Percentiles rank a stretch among this genome's conserved stretches.
Conservation (phyloP, 805 yeast genomes). For the Starmerella ratchasimensis region DNA sequence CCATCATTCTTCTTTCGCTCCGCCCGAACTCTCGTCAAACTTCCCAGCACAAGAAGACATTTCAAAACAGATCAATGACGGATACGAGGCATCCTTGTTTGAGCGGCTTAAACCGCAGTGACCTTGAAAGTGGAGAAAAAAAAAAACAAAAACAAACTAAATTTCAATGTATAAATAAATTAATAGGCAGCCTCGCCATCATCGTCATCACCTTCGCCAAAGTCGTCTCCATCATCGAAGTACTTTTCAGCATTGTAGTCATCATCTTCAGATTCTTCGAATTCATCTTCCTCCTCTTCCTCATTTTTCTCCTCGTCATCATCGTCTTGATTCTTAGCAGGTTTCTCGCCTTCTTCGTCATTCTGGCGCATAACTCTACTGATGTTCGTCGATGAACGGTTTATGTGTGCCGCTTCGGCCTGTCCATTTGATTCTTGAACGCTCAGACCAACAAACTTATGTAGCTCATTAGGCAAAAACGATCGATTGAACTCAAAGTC, state of each 20-base stretch:
- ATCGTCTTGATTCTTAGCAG: slow-evolving; percentile 27
- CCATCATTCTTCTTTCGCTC: not conserved
- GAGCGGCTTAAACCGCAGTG: slow-evolving; percentile 16
- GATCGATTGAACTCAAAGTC: slow-evolving; percentile 63
- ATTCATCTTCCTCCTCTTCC: slow-evolving; percentile 50
- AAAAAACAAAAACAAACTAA: not conserved
- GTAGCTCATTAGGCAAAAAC: slow-evolving; percentile 67
- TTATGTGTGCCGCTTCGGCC: not conserved
- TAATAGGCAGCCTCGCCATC: slow-evolving; percentile 55
- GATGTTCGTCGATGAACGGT: not conserved
- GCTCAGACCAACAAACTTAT: slow-evolving; percentile 49
- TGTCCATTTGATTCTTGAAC: not conserved
- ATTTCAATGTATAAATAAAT: not conserved
- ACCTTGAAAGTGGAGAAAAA: too few relatives aligned
- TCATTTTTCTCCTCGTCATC: slow-evolving; percentile 32
- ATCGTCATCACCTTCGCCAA: slow-evolving; percentile 45
- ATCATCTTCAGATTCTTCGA: slow-evolving; percentile 58
- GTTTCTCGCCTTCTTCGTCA: slow-evolving; percentile 28
- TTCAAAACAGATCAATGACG: slow-evolving; percentile 25
- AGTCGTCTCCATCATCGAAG: slow-evolving; percentile 52
- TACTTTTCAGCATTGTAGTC: slow-evolving; percentile 71
- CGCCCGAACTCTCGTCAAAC: too few relatives aligned
- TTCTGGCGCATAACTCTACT: not conserved
- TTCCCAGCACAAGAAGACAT: slow-evolving; percentile 21
- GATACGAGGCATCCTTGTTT: slow-evolving; percentile 27